Base-by-base conservation (phyloP, 2,329 filamentous ascomycete species). In the Penicillium sp. region DNA sequence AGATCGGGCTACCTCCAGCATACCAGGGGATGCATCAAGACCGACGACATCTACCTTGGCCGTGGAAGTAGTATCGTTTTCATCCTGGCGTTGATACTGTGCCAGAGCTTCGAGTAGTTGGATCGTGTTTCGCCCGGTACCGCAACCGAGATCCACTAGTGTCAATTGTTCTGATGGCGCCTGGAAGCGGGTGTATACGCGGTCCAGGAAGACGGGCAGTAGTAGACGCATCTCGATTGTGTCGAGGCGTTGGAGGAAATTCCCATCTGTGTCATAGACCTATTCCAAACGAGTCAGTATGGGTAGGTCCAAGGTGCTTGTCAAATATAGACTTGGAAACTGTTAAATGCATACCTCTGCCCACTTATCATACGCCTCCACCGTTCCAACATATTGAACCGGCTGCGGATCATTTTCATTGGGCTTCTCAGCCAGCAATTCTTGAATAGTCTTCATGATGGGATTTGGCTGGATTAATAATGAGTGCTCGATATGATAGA, bases 211-310 rank as follows among this genome's bases (percentile, higher is more conserved):
- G 0, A 72, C 65, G 0, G 85, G 83, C 0, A 90, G 79, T 0
- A 88, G 71, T 1, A 70, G 69, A 15, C 75, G 70, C 68, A 90
- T 81, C 69, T 88, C 83, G 15, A 83, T 65, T 42, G 85, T 84
- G 71, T 91, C 88, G 19, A 89, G 81, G 1, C 83, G 81, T 76
- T 90, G 88, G 0, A 91, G 80, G 72, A 89, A 87, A 71, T 90
- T 90, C 35, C 85, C 85, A 65, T 90, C 87, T 35, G 80, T 85
- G 74, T 90, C 88, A 76, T 90, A 90, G 47, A 87, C 78, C 62
- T 80, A 3, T 58, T 54, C n/a, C 30, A 40, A 44, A 28, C 7
- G 13, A n/a, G 30, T 51, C 17, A 60, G 49, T 33, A 33, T 13
- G 30, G n/a, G n/a, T n/a, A n/a, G n/a, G n/a, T n/a, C 9, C 26